These are phyloP conservation scores for Trichoderma gracile DNA, from an alignment of 2,329 filamentous ascomycete species.

Conservation along the genomic window DNA sequence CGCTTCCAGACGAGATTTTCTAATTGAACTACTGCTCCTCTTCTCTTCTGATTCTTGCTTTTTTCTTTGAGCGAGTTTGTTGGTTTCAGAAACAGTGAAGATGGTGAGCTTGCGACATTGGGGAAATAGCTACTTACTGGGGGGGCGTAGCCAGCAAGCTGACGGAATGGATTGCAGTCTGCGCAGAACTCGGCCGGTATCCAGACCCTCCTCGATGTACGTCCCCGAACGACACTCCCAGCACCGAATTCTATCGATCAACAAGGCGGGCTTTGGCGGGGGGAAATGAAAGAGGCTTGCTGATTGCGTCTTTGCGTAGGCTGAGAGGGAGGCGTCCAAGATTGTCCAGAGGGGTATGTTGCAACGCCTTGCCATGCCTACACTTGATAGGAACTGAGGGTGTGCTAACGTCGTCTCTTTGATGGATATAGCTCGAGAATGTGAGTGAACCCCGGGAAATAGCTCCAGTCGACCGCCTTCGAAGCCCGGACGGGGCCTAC, in stretches of 20 bases:
- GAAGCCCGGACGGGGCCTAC: neutral
- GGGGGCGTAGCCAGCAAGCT: neutral
- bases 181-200: slow-evolving; percentile 98
- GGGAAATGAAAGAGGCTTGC: no score
- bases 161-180: slow-evolving; percentile 59
- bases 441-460: slow-evolving; percentile 53
- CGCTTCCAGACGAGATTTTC: neutral
- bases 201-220: slow-evolving; percentile 96
- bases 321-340: slow-evolving; percentile 97
- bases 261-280: neutral
- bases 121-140: neutral
- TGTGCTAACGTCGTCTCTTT: neutral
- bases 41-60: neutral
- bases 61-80: no score
- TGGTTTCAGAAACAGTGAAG: neutral
- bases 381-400: neutral
- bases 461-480: no score
- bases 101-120: slow-evolving; percentile 12
- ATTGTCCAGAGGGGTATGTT: slow-evolving; percentile 90
- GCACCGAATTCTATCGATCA: no score
- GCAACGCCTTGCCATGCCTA: neutral
- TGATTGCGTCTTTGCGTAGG: slow-evolving; percentile 53
- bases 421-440: slow-evolving; percentile 71
- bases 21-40: neutral
- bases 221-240: slow-evolving; percentile 35